A percentile compares a stretch with the other conserved stretches of the same genome.
phyloP scores from a whole-genome alignment of 2,329 filamentous ascomycete genomes.

The Pseudogymnoascus sp. region DNA sequence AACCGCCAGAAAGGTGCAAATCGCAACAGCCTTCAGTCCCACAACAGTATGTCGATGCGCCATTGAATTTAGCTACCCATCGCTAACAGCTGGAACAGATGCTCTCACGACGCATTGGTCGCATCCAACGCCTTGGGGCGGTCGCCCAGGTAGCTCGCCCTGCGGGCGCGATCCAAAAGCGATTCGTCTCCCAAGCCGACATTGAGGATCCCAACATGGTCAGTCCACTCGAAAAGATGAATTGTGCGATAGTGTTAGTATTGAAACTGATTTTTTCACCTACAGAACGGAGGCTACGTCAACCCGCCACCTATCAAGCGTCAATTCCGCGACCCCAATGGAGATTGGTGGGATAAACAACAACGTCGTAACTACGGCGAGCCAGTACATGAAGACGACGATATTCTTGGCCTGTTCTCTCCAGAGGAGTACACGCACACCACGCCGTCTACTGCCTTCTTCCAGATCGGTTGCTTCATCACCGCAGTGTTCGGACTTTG shows the following conservation, averaged over 20 bases:
- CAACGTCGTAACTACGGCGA: constrained; percentile 96
- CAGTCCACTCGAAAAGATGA: constrained; percentile 26
- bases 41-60: background rate
- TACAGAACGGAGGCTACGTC: constrained; percentile 76
- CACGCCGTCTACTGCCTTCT: constrained; percentile 58
- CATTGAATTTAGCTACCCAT: background rate
- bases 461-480: constrained; percentile 63
- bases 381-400: constrained; percentile 93
- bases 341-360: constrained; percentile 94
- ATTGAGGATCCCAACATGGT: constrained; percentile 61
- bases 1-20: constrained; percentile 6
- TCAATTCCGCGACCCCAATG: constrained; percentile 86
- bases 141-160: constrained; percentile 24
- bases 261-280: constrained; percentile 1
- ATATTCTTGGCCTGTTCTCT: constrained; percentile 82
- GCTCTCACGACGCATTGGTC: constrained; percentile 35
- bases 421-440: constrained; percentile 82
- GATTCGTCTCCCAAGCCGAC: constrained; percentile 36
- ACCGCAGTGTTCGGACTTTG: constrained; percentile 53
- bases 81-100: constrained; percentile 24
- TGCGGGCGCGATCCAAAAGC: constrained; percentile 30
- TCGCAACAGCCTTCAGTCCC: constrained; percentile 8
- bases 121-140: constrained; percentile 31
- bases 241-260: background rate
- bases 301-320: constrained; percentile 77